Conservation (phyloP, 495 filamentous ascomycete genomes). For the Apodospora peruviana region DNA sequence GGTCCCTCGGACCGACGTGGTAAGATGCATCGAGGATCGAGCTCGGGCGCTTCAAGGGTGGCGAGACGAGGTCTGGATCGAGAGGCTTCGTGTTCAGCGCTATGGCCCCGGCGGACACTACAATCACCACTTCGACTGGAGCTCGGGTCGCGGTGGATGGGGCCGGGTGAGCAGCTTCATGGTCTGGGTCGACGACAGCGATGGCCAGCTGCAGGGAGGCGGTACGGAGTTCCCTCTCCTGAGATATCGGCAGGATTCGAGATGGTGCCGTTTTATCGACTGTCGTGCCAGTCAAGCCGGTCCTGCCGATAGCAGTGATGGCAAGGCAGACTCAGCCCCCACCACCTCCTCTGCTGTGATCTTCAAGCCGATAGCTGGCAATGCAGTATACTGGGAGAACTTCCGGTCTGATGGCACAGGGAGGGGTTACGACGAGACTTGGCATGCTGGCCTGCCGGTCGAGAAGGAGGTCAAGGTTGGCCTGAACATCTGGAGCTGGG, state of each 20-base stretch:
- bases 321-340: neutral
- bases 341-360: too few species aligned
- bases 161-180: conserved; percentile 44
- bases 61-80: conserved; percentile 39
- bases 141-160: conserved; percentile 33
- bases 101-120: conserved; percentile 38
- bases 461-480: conserved; percentile 38
- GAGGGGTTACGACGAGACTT: conserved; percentile 40
- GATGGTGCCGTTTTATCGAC: conserved; percentile 42
- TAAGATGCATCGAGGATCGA: conserved; percentile 40
- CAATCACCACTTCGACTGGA: conserved; percentile 43
- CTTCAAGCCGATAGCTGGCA: conserved; percentile 37
- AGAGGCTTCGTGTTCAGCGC: conserved; percentile 38
- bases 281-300: too few species aligned
- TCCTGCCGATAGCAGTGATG: conserved; percentile 3
- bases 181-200: conserved; percentile 35
- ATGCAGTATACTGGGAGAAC: conserved; percentile 48
- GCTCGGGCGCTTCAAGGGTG: conserved; percentile 40
- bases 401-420: conserved; percentile 40
- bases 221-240: conserved; percentile 42
- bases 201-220: conserved; percentile 29
- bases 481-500: conserved; percentile 46
- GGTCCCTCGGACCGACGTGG: conserved; percentile 32
- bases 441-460: conserved; percentile 44
- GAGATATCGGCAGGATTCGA: conserved; percentile 16